phyloP scores from a whole-genome alignment of 129 eudicot species.

The Smallanthus sonchifolius region DNA sequence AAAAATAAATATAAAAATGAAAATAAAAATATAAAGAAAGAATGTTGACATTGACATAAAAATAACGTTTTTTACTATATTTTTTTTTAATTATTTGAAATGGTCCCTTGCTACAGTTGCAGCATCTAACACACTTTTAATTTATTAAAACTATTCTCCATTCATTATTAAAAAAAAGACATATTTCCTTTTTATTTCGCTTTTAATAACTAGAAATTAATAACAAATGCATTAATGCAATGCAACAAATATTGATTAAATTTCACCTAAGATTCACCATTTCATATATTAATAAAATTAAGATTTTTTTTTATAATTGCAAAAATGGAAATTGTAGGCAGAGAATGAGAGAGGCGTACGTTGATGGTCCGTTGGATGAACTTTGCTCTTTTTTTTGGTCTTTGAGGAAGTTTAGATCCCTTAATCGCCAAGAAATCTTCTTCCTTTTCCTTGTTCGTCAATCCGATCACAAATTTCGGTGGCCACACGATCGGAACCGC shows the following conservation, averaged over 20 bases:
- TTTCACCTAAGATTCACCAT: neutral
- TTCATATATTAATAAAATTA: neutral
- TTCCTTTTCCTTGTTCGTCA: slow-evolving; percentile 90
- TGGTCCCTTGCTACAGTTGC: neutral
- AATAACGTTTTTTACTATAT: neutral
- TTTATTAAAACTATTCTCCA: neutral
- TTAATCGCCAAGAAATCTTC: slow-evolving; percentile 86
- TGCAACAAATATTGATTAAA: neutral
- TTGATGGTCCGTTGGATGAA: slow-evolving; percentile 85
- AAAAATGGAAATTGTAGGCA: neutral
- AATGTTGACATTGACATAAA: slow-evolving; percentile 3
- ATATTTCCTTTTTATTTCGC: neutral
- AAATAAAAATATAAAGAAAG: neutral
- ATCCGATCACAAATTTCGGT: slow-evolving; percentile 76
- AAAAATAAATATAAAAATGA: neutral
- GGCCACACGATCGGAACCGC: slow-evolving; percentile 70
- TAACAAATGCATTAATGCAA: neutral
- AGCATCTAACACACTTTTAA: neutral
- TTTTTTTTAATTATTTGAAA: neutral
- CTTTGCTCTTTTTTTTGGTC: slow-evolving; percentile 98
- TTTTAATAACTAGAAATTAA: neutral
- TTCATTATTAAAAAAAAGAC: neutral
- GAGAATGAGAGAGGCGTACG: slow-evolving; percentile 34
- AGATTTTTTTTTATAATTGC: neutral
- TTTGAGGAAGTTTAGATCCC: slow-evolving; percentile 91